Evolutionary conservation across 2,329 filamentous ascomycete genomes (phyloP).

Genomic region (Rhexocercosporidium sp.): DNA sequence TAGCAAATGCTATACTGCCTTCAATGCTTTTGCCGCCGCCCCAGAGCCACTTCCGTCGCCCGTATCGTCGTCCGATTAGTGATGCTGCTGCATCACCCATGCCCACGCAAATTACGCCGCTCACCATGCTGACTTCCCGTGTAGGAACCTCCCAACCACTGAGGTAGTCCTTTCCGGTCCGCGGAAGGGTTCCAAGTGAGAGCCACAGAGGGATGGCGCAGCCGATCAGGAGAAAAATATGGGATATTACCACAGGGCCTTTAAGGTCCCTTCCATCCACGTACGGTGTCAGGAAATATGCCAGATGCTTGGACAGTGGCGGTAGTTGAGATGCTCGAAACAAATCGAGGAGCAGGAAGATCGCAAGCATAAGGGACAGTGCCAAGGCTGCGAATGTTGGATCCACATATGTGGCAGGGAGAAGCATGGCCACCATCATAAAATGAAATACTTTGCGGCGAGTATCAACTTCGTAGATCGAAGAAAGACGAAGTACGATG

Average conservation of each 20-base stretch:
- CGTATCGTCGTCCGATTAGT: slow-evolving; percentile 85
- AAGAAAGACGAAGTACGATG: slow-evolving; percentile 75
- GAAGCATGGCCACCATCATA: slow-evolving; percentile 96
- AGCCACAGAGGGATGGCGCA: slow-evolving; percentile 96
- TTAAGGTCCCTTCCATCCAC: slow-evolving; percentile 92
- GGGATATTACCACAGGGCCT: slow-evolving; percentile 92
- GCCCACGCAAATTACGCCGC: slow-evolving; percentile 91
- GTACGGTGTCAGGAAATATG: slow-evolving; percentile 87
- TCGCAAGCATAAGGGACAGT: slow-evolving; percentile 76
- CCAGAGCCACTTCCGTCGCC: slow-evolving; percentile 93
- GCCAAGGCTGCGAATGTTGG: slow-evolving; percentile 83
- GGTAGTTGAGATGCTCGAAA: slow-evolving; percentile 90
- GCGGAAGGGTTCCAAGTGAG: slow-evolving; percentile 71
- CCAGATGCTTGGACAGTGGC: slow-evolving; percentile 84
- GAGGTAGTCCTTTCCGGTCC: slow-evolving; percentile 60
- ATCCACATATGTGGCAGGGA: slow-evolving; percentile 86
- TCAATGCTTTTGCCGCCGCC: slow-evolving; percentile 95
- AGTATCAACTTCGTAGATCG: slow-evolving; percentile 89
- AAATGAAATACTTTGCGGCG: slow-evolving; percentile 97
- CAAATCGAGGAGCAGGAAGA: slow-evolving; percentile 89
- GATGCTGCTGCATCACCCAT: slow-evolving; percentile 94
- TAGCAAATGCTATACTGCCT: slow-evolving; percentile 80
- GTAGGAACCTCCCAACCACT: slow-evolving; percentile 75
- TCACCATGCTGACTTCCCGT: slow-evolving; percentile 86
- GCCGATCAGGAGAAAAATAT: slow-evolving; percentile 94